Evolutionary conservation across 768 basidiomycete genomes (phyloP), one percentile per base, ranked within the genome.

Genomic region (Xanthoconium purpureum): DNA sequence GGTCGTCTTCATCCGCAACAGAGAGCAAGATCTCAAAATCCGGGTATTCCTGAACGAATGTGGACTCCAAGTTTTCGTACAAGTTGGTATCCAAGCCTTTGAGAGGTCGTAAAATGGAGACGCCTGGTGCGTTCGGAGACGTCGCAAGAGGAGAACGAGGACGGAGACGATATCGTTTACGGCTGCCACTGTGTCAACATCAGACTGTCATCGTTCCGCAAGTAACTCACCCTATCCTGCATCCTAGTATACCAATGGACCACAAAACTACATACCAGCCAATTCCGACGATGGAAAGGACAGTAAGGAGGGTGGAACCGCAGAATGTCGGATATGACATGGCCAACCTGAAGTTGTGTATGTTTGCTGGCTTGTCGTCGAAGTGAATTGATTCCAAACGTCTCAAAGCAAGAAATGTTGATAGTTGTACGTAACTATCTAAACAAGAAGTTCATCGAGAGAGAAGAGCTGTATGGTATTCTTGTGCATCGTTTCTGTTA

Each of bases 51-150:
- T 97, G 94, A 33, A 75, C 78, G 73, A 98, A 96, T 0, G 91
- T 91, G 5, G 94, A 92, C 72, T 97, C 93, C 48, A 99, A 76
- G 71, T 98, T 98, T 75, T 97, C 94, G 72, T 89, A 98, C 18
- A 99, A 81, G 70, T 98, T 98, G 55, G 88, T 83, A 72, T 99
- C 97, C 24, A 99, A 78, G 14, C 97, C 97, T 70, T 95, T 95
- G 49, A 99, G 78, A 8, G 97, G 97, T 45, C 97, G 85, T 48
- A 98, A 79, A 63, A 98, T 93, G 3, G 94, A 92, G 32, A 98
- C 96, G 18, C 94, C 96, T 12, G 94, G 94, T 4, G 83, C 81
- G 17, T 77, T 67, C 11, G 76, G 69, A 30, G 81, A 75, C n/a
- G 78, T 76, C 7, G 82, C 73, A 35, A 82, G 75, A 32, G 84